Percentiles rank a stretch among this genome's conserved stretches.
Conservation (phyloP, 2,329 filamentous ascomycete species). For the Diplodia mutila region DNA sequence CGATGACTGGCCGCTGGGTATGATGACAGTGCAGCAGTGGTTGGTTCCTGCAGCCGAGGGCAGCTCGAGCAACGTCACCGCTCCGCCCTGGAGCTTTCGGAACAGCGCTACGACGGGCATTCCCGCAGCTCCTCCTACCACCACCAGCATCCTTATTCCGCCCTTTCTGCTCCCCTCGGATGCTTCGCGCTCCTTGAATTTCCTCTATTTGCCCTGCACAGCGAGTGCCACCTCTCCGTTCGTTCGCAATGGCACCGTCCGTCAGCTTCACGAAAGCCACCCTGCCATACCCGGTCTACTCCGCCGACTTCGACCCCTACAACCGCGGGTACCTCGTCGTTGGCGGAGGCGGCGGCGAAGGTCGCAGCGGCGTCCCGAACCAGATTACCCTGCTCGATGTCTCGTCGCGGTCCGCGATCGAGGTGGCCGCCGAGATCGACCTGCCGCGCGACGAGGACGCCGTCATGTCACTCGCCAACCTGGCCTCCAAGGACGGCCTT, state of each 20-base stretch:
- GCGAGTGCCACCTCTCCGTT: neutral
- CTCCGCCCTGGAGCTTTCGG: neutral
- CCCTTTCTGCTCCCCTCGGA: neutral
- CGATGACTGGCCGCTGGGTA: neutral
- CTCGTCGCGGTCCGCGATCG: constrained; percentile 66
- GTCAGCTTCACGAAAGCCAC: constrained; percentile 62
- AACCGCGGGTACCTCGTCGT: constrained; percentile 77
- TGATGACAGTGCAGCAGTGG: neutral
- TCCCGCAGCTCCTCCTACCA: neutral
- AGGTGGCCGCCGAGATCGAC: constrained; percentile 70
- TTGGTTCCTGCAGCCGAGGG: neutral
- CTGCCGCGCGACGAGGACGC: constrained; percentile 86
- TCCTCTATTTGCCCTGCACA: neutral
- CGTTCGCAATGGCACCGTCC: constrained; percentile 32
- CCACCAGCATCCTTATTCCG: neutral
- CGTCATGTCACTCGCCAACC: constrained; percentile 78
- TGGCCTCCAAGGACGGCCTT: constrained; percentile 61
- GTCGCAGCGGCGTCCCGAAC: constrained; percentile 78
- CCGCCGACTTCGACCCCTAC: constrained; percentile 83
- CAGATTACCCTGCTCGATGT: constrained; percentile 79
- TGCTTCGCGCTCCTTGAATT: neutral
- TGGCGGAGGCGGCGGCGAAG: constrained; percentile 79
- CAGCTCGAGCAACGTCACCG: constrained; percentile 14
- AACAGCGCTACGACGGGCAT: neutral
- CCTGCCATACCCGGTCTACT: constrained; percentile 82